These are phyloP conservation scores for Graphium sp. DNA, from an alignment of 2,329 filamentous ascomycete genomes.

Conservation along the genomic window DNA sequence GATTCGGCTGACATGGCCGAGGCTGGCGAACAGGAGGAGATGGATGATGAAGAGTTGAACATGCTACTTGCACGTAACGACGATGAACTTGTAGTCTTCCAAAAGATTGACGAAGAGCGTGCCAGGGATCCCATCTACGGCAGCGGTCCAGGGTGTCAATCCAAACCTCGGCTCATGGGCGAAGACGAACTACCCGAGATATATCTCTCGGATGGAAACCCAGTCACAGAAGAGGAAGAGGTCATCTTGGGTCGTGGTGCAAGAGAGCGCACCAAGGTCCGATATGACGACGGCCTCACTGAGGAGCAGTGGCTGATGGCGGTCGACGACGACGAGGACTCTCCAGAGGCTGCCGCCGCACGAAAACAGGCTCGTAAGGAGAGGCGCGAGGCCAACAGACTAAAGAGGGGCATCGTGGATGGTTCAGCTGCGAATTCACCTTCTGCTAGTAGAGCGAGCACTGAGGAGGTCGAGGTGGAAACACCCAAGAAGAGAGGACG, in stretches of 20 bases:
- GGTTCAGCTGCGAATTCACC: constrained; percentile 49
- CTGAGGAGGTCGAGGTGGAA: constrained; percentile 51
- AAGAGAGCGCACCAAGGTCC: constrained; percentile 83
- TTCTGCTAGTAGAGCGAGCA: constrained; percentile 62
- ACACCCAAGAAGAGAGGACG: constrained; percentile 71
- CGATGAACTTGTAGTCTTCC: constrained; percentile 61
- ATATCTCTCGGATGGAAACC: constrained; percentile 75
- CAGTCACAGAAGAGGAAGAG: constrained; percentile 61
- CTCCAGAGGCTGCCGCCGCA: constrained; percentile 79
- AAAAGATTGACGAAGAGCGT: constrained; percentile 67
- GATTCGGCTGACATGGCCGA: constrained; percentile 64
- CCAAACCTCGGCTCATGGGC: constrained; percentile 62
- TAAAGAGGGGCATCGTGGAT: constrained; percentile 31
- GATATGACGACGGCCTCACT: constrained; percentile 92
- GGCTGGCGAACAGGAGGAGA: constrained; percentile 70
- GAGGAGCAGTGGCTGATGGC: constrained; percentile 99
- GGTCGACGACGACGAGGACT: constrained; percentile 91
- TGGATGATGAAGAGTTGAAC: constrained; percentile 97
- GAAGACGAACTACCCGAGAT: constrained; percentile 88
- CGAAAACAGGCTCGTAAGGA: constrained; percentile 78
- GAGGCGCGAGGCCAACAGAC: constrained; percentile 59
- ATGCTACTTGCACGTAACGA: constrained; percentile 83
- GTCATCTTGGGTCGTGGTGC: constrained; percentile 69
- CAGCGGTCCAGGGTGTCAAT: constrained; percentile 40
- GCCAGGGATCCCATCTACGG: constrained; percentile 53